A percentile compares a stretch with the other conserved stretches of the same genome.
Evolutionary conservation across 371 early-diverging fungal species (phyloP).

Genomic region (Mortierella sp.): DNA sequence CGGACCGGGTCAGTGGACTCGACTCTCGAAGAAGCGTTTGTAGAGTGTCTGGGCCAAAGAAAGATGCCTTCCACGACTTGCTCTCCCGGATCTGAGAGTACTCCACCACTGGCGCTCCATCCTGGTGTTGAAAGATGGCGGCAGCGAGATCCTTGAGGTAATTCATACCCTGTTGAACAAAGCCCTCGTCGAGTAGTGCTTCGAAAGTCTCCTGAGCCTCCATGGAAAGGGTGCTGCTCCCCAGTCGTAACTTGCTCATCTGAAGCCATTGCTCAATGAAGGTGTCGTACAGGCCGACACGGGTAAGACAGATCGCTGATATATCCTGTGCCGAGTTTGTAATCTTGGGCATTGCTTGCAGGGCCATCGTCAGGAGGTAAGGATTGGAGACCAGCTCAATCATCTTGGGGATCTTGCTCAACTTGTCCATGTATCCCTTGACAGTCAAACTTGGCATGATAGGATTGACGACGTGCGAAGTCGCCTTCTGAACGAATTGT

Average conservation of each 20-base stretch:
- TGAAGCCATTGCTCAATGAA: slow-evolving; percentile 8
- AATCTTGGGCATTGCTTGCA: background rate
- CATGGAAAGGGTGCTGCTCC: too few species aligned
- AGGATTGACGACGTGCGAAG: background rate
- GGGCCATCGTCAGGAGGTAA: background rate
- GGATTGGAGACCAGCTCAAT: slow-evolving; percentile 21
- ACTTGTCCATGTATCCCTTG: background rate
- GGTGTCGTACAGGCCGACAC: slow-evolving; percentile 9
- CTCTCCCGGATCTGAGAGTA: background rate
- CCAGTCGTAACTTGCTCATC: background rate
- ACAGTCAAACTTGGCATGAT: background rate
- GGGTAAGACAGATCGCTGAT: background rate
- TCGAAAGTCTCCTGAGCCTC: too few species aligned
- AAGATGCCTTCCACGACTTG: background rate
- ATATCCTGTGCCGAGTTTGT: background rate
- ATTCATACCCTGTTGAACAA: background rate
- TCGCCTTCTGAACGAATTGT: background rate
- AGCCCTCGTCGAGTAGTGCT: too few species aligned
- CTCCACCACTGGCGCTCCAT: background rate
- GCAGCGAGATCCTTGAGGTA: background rate
- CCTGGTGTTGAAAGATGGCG: background rate
- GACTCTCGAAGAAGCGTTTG: background rate
- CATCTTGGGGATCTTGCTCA: slow-evolving; percentile 5
- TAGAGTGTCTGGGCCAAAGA: background rate
- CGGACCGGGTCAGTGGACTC: background rate